Evolutionary conservation across 2,329 filamentous ascomycete genomes (phyloP).

Genomic region (Dothideomycetidae sp.): DNA sequence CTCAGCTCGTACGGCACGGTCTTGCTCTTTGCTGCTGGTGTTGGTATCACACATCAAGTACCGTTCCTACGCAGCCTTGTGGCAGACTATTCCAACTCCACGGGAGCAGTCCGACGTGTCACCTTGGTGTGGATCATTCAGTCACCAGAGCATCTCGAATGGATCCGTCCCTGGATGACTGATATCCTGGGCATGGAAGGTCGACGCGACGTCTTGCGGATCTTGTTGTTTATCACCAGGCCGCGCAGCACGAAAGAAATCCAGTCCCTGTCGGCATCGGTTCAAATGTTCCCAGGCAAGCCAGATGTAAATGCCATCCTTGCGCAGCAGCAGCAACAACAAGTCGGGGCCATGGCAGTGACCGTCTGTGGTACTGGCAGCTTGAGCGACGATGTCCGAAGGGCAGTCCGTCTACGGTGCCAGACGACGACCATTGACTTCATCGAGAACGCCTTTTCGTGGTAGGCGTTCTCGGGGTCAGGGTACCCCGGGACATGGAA

Average conservation of each 20-base stretch:
- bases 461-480: too few species aligned
- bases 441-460: conserved; percentile 63
- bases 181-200: conserved; percentile 67
- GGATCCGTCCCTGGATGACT: conserved; percentile 87
- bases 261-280: conserved; percentile 57
- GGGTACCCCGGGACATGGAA: too few species aligned
- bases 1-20: conserved; percentile 87
- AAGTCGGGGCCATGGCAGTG: conserved; percentile 79
- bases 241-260: conserved; percentile 76
- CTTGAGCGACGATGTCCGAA: conserved; percentile 60
- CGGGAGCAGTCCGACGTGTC: conserved; percentile 65
- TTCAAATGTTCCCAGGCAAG: conserved; percentile 83
- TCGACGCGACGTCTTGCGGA: conserved; percentile 67
- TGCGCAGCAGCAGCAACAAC: conserved; percentile 64
- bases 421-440: conserved; percentile 57
- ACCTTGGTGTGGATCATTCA: conserved; percentile 89
- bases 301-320: conserved; percentile 72
- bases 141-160: conserved; percentile 76
- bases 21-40: conserved; percentile 80
- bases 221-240: conserved; percentile 81
- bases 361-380: conserved; percentile 63
- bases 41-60: conserved; percentile 90
- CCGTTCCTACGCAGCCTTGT: conserved; percentile 63
- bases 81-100: conserved; percentile 46
- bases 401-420: conserved; percentile 50